These are phyloP conservation scores for Aspergillus neotritici DNA, from an alignment of 2,329 filamentous ascomycete genomes.

Conservation along the genomic window DNA sequence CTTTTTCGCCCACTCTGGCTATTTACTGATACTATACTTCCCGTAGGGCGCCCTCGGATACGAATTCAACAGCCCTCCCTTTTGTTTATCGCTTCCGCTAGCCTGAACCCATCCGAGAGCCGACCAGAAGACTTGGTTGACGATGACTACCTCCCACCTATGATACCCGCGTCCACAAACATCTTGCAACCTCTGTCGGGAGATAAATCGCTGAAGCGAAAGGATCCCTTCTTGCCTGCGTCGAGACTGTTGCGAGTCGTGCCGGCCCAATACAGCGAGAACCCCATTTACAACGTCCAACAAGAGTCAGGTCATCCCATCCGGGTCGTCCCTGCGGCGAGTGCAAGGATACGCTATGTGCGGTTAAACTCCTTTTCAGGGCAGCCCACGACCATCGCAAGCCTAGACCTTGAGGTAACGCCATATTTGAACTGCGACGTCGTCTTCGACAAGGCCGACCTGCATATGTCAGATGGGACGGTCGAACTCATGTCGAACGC, in stretches of 20 bases:
- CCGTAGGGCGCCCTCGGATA: slow-evolving; percentile 41
- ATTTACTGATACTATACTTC: slow-evolving; percentile 3
- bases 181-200: slow-evolving; percentile 51
- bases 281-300: slow-evolving; percentile 49
- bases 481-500: slow-evolving; percentile 40
- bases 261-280: slow-evolving; percentile 46
- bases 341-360: slow-evolving; percentile 53
- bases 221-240: slow-evolving; percentile 52
- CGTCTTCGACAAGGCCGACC: slow-evolving; percentile 43
- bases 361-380: slow-evolving; percentile 41
- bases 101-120: slow-evolving; percentile 40
- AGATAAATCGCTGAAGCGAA: slow-evolving; percentile 43
- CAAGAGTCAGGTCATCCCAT: slow-evolving; percentile 50
- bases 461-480: slow-evolving; percentile 44
- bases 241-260: slow-evolving; percentile 53
- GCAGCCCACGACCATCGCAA: slow-evolving; percentile 46
- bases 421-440: slow-evolving; percentile 48
- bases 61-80: slow-evolving; percentile 53
- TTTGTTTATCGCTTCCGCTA: slow-evolving; percentile 48
- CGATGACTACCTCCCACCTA: slow-evolving; percentile 50
- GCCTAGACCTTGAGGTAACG: slow-evolving; percentile 52
- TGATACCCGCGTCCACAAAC: slow-evolving; percentile 53
- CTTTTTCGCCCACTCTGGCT: slow-evolving; percentile 3
- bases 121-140: slow-evolving; percentile 33
- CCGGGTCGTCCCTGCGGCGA: slow-evolving; percentile 51